These are phyloP conservation scores for Volvox carteri DNA, from an alignment of 163 green algal genomes.

Conservation along the genomic window DNA sequence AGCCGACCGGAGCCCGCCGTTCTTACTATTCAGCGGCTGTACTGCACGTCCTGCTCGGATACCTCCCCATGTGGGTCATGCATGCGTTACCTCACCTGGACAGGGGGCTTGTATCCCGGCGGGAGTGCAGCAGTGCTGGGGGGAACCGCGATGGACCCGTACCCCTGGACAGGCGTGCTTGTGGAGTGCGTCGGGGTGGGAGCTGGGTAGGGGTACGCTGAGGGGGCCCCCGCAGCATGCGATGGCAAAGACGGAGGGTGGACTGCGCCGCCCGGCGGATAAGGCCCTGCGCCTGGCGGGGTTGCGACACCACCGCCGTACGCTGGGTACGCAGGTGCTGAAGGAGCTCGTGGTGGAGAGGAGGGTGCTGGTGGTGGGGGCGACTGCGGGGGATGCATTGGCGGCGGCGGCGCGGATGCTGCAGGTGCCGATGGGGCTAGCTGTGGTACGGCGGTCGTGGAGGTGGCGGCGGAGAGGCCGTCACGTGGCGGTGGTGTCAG, in stretches of 20 bases:
- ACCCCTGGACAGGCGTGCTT: too few species aligned
- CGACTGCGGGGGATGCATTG: neutral
- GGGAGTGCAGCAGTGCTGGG: neutral
- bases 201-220: too few species aligned
- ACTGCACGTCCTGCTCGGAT: too few species aligned
- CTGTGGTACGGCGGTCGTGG: neutral
- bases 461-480: neutral
- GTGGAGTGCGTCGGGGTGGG: too few species aligned
- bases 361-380: neutral
- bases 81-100: slow-evolving; percentile 17
- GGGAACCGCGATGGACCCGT: too few species aligned
- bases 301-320: neutral
- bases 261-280: neutral
- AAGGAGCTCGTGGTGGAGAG: neutral
- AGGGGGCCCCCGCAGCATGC: too few species aligned
- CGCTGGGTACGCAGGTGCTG: neutral
- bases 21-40: too few species aligned
- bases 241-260: slow-evolving; percentile 5
- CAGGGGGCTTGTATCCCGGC: slow-evolving; percentile 31
- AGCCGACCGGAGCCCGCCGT: too few species aligned
- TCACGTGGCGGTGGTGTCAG: neutral
- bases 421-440: neutral
- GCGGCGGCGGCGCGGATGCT: neutral
- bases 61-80: too few species aligned
- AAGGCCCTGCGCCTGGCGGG: neutral